phyloP scores from a whole-genome alignment of 176 grass and related monocot species.

The Coix lacrymajobi region DNA sequence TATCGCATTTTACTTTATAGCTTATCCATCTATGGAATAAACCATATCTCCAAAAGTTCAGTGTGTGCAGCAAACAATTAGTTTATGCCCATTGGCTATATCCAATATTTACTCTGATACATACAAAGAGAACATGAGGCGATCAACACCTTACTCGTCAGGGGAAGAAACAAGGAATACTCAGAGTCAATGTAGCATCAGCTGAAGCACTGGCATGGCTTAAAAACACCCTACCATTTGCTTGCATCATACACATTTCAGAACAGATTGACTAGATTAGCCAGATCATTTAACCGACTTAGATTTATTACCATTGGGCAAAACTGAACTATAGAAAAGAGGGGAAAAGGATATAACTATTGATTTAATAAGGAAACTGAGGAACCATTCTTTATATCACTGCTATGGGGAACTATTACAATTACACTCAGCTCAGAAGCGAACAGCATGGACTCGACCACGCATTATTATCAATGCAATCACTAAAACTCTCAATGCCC shows the following conservation, averaged over 20 bases:
- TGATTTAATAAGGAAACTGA: slow-evolving; percentile 19
- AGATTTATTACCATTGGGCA: slow-evolving; percentile 24
- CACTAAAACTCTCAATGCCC: slow-evolving; percentile 56
- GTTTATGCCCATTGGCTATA: background rate
- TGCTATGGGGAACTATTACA: slow-evolving; percentile 47
- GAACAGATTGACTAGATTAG: background rate
- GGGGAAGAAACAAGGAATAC: background rate
- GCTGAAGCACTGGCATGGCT: slow-evolving; percentile 8
- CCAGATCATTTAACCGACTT: background rate
- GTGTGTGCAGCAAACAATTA: background rate
- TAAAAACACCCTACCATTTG: background rate
- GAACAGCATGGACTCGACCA: slow-evolving; percentile 46
- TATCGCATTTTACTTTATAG: background rate
- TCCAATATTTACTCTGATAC: background rate
- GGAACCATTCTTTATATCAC: slow-evolving; percentile 43
- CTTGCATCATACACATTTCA: background rate
- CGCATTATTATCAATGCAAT: slow-evolving; percentile 55
- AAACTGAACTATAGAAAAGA: slow-evolving; percentile 29
- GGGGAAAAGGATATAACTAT: slow-evolving; percentile 16
- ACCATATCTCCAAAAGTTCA: background rate
- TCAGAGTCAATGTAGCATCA: background rate
- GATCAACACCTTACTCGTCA: background rate
- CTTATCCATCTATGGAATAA: background rate
- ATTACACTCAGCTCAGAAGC: slow-evolving; percentile 49
- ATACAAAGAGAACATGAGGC: background rate